A percentile compares a stretch with the other conserved stretches of the same genome.
Conservation (phyloP, 495 filamentous ascomycete species). For the Daldinia decipiens region DNA sequence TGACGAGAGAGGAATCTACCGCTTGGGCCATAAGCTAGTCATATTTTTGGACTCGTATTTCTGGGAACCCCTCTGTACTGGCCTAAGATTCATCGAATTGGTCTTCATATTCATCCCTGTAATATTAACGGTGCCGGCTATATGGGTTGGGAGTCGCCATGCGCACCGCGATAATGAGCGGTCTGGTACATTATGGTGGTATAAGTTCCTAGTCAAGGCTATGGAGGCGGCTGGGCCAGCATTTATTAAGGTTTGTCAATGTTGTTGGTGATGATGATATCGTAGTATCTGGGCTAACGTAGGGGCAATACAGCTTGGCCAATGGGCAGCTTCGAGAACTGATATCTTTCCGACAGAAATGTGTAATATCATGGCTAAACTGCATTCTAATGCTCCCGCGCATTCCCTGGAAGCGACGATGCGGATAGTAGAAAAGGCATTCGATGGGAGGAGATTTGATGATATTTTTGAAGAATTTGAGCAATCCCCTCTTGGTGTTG, state of each 20-base stretch:
- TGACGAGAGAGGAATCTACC: slow-evolving; percentile 65
- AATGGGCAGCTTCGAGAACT: slow-evolving; percentile 97
- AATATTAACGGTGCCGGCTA: slow-evolving; percentile 76
- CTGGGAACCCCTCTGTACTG: slow-evolving; percentile 89
- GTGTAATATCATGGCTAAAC: slow-evolving; percentile 91
- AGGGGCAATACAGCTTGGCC: slow-evolving; percentile 74
- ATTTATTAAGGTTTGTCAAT: slow-evolving; percentile 86
- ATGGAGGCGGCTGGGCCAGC: slow-evolving; percentile 97
- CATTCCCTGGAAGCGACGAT: slow-evolving; percentile 87
- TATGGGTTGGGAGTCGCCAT: slow-evolving; percentile 77
- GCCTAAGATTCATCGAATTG: slow-evolving; percentile 84
- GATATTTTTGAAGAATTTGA: slow-evolving; percentile 98
- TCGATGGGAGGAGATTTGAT: slow-evolving; percentile 79
- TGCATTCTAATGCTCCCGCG: slow-evolving; percentile 93
- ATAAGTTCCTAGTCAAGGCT: slow-evolving; percentile 81
- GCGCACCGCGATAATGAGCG: slow-evolving; percentile 73
- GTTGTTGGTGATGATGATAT: not conserved
- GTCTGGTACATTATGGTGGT: slow-evolving; percentile 93
- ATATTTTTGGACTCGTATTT: slow-evolving; percentile 76
- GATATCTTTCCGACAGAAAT: slow-evolving; percentile 97
- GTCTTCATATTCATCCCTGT: slow-evolving; percentile 92
- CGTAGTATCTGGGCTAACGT: slow-evolving; percentile 36
- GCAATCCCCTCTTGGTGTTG: slow-evolving; percentile 89
- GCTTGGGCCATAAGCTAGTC: slow-evolving; percentile 63
- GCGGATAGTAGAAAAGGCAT: slow-evolving; percentile 79